Conservation (phyloP, 176 grass and related monocot genomes). For the Metroxylon sagu region DNA sequence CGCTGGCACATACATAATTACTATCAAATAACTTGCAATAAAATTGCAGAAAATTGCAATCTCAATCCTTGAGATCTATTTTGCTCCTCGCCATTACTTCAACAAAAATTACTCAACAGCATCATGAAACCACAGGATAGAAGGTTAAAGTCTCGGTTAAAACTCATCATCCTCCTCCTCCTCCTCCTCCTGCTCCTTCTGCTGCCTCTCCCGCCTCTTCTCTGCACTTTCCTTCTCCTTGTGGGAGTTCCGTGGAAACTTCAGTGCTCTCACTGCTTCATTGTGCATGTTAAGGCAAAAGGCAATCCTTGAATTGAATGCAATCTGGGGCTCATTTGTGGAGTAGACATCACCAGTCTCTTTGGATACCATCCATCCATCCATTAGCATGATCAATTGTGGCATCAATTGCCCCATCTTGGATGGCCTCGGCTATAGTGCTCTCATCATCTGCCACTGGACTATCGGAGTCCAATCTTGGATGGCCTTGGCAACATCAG, state of each 20-base stretch:
- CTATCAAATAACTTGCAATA: no score
- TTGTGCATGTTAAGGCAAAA: slow-evolving; percentile 96
- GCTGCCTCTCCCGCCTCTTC: slow-evolving; percentile 69
- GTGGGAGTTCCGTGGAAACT: slow-evolving; percentile 67
- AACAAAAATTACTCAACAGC: no score
- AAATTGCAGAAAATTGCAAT: no score
- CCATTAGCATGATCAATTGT: slow-evolving; percentile 65
- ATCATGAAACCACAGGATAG: slow-evolving; percentile 8
- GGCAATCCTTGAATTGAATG: slow-evolving; percentile 63
- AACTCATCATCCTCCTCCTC: slow-evolving; percentile 92
- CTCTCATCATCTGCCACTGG: slow-evolving; percentile 66
- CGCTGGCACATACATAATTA: no score
- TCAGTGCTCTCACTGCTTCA: slow-evolving; percentile 63
- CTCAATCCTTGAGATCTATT: no score
- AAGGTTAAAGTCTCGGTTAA: slow-evolving; percentile 22
- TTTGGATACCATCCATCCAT: slow-evolving; percentile 74
- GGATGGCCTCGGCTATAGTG: slow-evolving; percentile 70
- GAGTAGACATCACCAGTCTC: slow-evolving; percentile 73
- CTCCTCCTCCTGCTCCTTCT: slow-evolving; percentile 88
- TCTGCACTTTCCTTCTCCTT: slow-evolving; percentile 82
- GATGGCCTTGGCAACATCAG: slow-evolving; percentile 81
- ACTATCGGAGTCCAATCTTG: slow-evolving; percentile 46
- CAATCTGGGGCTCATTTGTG: slow-evolving; percentile 79
- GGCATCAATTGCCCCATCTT: slow-evolving; percentile 80
- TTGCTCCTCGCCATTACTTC: no score